Conservation (phyloP, 2,329 filamentous ascomycete species). For the Amesomyces nigricolor region DNA sequence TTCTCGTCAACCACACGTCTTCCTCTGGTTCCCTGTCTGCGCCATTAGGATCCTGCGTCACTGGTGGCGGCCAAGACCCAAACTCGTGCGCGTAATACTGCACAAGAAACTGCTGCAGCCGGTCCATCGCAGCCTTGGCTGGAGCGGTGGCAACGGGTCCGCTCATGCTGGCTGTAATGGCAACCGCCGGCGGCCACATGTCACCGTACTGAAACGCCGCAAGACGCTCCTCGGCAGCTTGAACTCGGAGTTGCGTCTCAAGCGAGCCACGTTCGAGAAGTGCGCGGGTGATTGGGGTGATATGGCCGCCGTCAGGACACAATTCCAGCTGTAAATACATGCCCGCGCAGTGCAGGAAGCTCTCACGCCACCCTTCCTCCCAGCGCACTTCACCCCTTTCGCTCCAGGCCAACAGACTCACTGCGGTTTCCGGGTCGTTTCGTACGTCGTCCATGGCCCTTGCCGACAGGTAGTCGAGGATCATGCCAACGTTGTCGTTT, state of each 20-base stretch:
- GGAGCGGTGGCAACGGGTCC: constrained; percentile 32
- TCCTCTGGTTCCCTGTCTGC: constrained; percentile 40
- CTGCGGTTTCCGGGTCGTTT: constrained; percentile 52
- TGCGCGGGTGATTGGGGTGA: constrained; percentile 57
- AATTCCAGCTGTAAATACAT: constrained; percentile 52
- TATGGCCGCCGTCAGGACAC: constrained; percentile 50
- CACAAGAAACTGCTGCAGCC: constrained; percentile 55
- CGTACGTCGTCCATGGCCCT: constrained; percentile 60
- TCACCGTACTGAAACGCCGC: constrained; percentile 54
- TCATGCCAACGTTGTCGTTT: constrained; percentile 51
- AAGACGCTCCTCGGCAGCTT: constrained; percentile 58
- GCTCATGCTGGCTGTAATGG: constrained; percentile 26
- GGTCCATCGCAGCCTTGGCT: constrained; percentile 51
- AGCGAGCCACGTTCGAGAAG: constrained; percentile 57
- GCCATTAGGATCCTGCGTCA: constrained; percentile 18
- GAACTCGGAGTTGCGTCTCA: constrained; percentile 56
- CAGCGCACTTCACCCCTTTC: constrained; percentile 57
- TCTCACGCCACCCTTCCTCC: constrained; percentile 62
- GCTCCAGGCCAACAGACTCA: constrained; percentile 59
- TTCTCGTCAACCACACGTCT: constrained; percentile 56
- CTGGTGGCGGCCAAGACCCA: constrained; percentile 56
- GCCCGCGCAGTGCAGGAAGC: constrained; percentile 61
- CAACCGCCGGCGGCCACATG: constrained; percentile 48
- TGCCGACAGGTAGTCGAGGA: constrained; percentile 55
- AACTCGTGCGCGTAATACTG: constrained; percentile 52